A percentile compares a stretch with the other conserved stretches of the same genome.
Evolutionary conservation across 2,329 filamentous ascomycete species (phyloP).

Genomic region (Gliomastix tumulicola): DNA sequence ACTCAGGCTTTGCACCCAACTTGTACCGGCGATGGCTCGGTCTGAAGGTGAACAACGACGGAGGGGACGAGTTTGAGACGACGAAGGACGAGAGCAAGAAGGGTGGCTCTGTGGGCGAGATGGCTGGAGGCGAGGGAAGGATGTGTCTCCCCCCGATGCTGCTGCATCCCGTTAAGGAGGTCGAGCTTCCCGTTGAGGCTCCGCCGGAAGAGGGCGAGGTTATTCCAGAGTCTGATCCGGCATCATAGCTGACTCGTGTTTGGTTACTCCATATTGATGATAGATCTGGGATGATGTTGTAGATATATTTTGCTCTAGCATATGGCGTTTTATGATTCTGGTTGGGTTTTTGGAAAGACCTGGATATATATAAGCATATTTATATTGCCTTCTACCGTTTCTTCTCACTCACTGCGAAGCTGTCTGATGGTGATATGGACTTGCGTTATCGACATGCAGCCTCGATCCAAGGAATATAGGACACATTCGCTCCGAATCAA

Average conservation of each 20-base stretch:
- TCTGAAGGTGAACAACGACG: slow-evolving; percentile 69
- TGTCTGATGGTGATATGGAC: too few relatives aligned
- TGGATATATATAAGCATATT: too few relatives aligned
- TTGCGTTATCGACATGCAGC: too few relatives aligned
- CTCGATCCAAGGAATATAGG: too few relatives aligned
- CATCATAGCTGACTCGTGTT: slow-evolving; percentile 12
- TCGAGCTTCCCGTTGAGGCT: slow-evolving; percentile 58
- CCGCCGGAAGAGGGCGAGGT: slow-evolving; percentile 38
- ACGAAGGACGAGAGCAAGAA: slow-evolving; percentile 45
- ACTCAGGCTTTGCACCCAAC: slow-evolving; percentile 72
- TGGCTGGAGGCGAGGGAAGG: slow-evolving; percentile 66
- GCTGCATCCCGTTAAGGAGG: slow-evolving; percentile 78
- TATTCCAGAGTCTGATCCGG: slow-evolving; percentile 36
- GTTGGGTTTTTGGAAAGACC: too few relatives aligned
- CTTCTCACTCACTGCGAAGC: too few relatives aligned
- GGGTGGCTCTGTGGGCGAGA: slow-evolving; percentile 39
- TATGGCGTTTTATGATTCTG: too few relatives aligned
- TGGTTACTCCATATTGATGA: too few relatives aligned
- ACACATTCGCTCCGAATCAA: too few relatives aligned
- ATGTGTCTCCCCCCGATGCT: slow-evolving; percentile 92
- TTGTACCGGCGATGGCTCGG: slow-evolving; percentile 84
- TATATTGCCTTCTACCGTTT: too few relatives aligned
- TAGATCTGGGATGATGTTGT: too few relatives aligned
- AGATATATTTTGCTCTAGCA: too few relatives aligned
- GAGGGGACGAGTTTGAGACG: slow-evolving; percentile 69